Evolutionary conservation across 1,139 yeast genomes (phyloP).

Genomic region (Geotrichum australiense): DNA sequence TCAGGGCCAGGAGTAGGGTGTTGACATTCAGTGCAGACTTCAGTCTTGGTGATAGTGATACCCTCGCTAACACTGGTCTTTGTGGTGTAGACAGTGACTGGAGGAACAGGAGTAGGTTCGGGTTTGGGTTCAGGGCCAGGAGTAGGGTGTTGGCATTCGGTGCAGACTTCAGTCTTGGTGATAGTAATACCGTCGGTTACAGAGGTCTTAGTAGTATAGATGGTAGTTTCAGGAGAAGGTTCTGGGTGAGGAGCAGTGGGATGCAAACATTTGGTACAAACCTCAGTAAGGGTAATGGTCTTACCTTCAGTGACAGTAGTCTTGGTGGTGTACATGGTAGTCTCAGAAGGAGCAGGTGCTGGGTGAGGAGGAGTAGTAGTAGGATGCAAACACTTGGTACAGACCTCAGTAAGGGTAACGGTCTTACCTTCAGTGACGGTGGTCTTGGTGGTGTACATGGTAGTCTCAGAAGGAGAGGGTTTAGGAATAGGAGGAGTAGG

Average conservation of each 20-base stretch:
- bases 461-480: background rate
- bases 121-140: background rate
- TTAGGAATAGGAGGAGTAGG: background rate
- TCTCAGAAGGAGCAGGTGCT: slow-evolving; percentile 1
- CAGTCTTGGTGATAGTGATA: background rate
- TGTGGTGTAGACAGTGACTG: slow-evolving; percentile 3
- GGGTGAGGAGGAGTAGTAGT: background rate
- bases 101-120: background rate
- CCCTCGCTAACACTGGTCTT: background rate
- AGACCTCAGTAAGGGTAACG: slow-evolving; percentile 9
- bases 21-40: slow-evolving; percentile 4
- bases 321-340: slow-evolving; percentile 8
- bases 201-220: background rate
- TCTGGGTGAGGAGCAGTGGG: background rate
- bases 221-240: background rate
- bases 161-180: slow-evolving; percentile 7
- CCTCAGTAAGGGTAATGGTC: slow-evolving; percentile 7
- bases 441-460: slow-evolving; percentile 3
- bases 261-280: slow-evolving; percentile 1
- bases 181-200: background rate
- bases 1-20: too few relatives aligned
- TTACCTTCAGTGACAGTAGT: background rate
- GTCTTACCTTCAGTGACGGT: background rate
- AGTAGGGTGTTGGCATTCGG: too few relatives aligned
- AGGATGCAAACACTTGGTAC: background rate